These are phyloP conservation scores for Cyclospora cayetanensis DNA, from an alignment of 169 alveolate species.

Conservation along the genomic window DNA sequence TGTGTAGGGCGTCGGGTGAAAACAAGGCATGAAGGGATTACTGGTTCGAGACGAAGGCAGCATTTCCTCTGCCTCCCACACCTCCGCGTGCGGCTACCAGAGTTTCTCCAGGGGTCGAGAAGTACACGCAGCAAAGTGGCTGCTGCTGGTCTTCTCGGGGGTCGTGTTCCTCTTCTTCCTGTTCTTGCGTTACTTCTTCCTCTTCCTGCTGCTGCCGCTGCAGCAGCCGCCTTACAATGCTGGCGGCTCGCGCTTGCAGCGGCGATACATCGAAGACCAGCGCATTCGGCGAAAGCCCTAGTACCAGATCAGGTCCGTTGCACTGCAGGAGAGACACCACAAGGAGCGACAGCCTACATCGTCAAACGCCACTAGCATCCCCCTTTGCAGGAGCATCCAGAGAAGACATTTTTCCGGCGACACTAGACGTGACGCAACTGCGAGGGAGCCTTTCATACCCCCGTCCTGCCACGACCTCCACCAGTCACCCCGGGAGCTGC, in stretches of 20 bases:
- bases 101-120: constrained; percentile 52
- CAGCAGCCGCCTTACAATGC: constrained; percentile 36
- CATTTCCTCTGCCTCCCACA: constrained; percentile 54
- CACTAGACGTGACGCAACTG: not conserved
- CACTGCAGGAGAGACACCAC: not conserved
- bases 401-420: not conserved
- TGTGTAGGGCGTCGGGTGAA: no score
- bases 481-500: constrained; percentile 48
- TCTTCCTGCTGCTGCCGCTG: constrained; percentile 6
- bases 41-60: constrained; percentile 57
- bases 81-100: constrained; percentile 63
- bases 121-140: constrained; percentile 36
- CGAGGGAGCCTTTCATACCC: not conserved
- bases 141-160: not conserved
- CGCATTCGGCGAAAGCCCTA: constrained; percentile 39
- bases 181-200: not conserved
- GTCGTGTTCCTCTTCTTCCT: not conserved
- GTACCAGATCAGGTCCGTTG: constrained; percentile 32
- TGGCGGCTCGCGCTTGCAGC: constrained; percentile 27
- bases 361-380: no score
- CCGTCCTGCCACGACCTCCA: constrained; percentile 27
- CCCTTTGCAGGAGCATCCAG: not conserved
- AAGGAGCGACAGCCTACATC: no score
- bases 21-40: no score
- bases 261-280: constrained; percentile 48